Percentiles rank a stretch among this genome's conserved stretches.
phyloP scores from a whole-genome alignment of 805 yeast genomes.

The Pichia kluyveri region DNA sequence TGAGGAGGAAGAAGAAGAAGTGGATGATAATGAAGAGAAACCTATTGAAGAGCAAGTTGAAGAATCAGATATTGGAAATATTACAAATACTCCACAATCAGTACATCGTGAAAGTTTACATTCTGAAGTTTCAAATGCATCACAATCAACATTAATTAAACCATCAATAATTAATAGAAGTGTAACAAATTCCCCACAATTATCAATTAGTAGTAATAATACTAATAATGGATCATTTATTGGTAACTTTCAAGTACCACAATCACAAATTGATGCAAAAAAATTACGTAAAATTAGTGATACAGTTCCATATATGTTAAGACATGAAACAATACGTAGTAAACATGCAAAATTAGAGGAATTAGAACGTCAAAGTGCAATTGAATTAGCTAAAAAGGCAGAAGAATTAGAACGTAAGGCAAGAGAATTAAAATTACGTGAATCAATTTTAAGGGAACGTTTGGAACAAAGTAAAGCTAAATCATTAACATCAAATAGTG shows the following conservation, averaged over 20 bases:
- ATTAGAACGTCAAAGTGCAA: slow-evolving; percentile 68
- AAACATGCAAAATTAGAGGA: slow-evolving; percentile 75
- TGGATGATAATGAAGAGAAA: slow-evolving; percentile 4
- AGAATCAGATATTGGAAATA: too few relatives aligned
- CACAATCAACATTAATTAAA: slow-evolving; percentile 6
- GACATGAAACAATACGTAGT: slow-evolving; percentile 66
- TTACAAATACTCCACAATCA: background rate
- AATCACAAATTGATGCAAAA: slow-evolving; percentile 34
- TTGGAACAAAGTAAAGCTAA: slow-evolving; percentile 9
- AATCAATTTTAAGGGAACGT: slow-evolving; percentile 40
- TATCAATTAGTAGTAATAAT: slow-evolving; percentile 7
- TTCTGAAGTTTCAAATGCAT: slow-evolving; percentile 8
- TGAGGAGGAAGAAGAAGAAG: slow-evolving; percentile 1
- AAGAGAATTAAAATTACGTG: slow-evolving; percentile 59
- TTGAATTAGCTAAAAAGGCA: slow-evolving; percentile 65
- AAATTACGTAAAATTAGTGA: slow-evolving; percentile 72
- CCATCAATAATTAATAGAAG: background rate
- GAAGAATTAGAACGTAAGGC: slow-evolving; percentile 69
- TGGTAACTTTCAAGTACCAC: slow-evolving; percentile 14
- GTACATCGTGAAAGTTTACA: slow-evolving; percentile 2
- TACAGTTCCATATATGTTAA: slow-evolving; percentile 75
- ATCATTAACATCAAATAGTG: too few relatives aligned
- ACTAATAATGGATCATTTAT: slow-evolving; percentile 2
- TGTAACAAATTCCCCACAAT: slow-evolving; percentile 14
- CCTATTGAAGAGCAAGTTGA: too few relatives aligned